Evolutionary conservation across 2,329 filamentous ascomycete genomes (phyloP).

Genomic region (Fusarium sp.): DNA sequence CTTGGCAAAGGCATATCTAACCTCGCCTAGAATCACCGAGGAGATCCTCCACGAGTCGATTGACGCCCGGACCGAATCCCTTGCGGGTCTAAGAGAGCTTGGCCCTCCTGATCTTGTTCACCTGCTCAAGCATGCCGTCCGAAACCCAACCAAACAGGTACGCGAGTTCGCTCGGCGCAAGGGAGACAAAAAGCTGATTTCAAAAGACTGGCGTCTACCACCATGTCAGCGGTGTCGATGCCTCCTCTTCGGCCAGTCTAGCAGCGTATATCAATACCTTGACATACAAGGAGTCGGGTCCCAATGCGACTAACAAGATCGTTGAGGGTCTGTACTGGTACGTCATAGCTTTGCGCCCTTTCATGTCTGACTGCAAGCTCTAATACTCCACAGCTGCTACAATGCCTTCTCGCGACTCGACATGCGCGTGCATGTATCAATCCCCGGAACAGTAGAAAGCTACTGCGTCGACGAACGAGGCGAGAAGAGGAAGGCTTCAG

Average conservation of each 20-base stretch:
- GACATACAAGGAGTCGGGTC: constrained; percentile 87
- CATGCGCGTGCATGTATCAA: constrained; percentile 98
- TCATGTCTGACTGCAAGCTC: constrained; percentile 45
- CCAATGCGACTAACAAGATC: constrained; percentile 77
- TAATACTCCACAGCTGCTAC: constrained; percentile 72
- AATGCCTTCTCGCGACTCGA: constrained; percentile 98
- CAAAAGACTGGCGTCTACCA: constrained; percentile 89
- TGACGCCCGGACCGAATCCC: constrained; percentile 89
- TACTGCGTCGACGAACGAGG: constrained; percentile 98
- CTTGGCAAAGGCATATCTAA: constrained; percentile 37
- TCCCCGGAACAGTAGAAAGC: constrained; percentile 94
- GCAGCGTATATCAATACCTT: constrained; percentile 98
- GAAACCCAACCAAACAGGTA: constrained; percentile 67
- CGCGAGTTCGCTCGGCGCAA: constrained; percentile 26
- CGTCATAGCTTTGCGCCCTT: constrained; percentile 34
- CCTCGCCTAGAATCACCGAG: constrained; percentile 79
- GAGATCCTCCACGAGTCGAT: constrained; percentile 91
- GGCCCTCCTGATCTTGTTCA: constrained; percentile 96
- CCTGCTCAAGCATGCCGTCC: constrained; percentile 77
- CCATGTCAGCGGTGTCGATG: constrained; percentile 96
- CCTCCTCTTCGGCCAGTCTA: constrained; percentile 94
- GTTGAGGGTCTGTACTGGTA: constrained; percentile 95
- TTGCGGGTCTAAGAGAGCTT: constrained; percentile 86
- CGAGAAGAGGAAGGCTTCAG: constrained; percentile 91
- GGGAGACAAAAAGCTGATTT: constrained; percentile 34